Base-by-base conservation (phyloP, 2,329 filamentous ascomycete species). In the Clonostachys chloroleuca region DNA sequence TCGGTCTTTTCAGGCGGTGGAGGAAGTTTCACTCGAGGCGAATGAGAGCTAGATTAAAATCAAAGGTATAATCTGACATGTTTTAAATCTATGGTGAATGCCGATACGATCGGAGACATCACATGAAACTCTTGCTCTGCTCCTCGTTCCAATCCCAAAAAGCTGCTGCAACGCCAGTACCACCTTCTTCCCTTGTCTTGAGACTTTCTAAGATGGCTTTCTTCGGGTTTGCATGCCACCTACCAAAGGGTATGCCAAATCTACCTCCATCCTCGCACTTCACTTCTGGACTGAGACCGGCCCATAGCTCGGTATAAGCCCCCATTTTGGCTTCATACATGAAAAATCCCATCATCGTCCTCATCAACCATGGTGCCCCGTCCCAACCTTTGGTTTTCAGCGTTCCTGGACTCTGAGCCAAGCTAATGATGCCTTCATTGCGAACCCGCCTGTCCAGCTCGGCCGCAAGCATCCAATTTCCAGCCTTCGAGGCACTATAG, bases 341-440 rank as follows among this genome's bases (percentile, higher is more conserved):
- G 10, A 39, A 39, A n/a, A 39, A 8, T 10, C 24, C 24, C 24
- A 30, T 30, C 24, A 30, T 4, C 24, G 24, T 30, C 24, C 24
- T 30, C 24, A 30, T 30, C 9, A 30, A 10, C 24, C 24, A 30
- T n/a, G 36, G 36, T 18, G 36, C 17, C 5, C 5, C 7, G 14
- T 18, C 17, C 36, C 36, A 39, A 18, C 14, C 17, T n/a, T 39
- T 39, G 10, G 36, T 39, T n/a, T n/a, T 39, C 14, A n/a, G 17
- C 47, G 66, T 66, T 6, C 67, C 68, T 0, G 66, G 65, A 49
- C 66, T 66, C 24, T 59, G 52, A 12, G 56, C 53, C 12, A 67
- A 52, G 43, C 57, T 62, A 33, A 67, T 45, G 40, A 63, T 56
- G 13, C 54, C 55, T 3, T 59, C 47, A 6, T 34, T 34, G n/a